phyloP scores from a whole-genome alignment of 73 alveolate genomes.

The Paramecium sonneborni region DNA sequence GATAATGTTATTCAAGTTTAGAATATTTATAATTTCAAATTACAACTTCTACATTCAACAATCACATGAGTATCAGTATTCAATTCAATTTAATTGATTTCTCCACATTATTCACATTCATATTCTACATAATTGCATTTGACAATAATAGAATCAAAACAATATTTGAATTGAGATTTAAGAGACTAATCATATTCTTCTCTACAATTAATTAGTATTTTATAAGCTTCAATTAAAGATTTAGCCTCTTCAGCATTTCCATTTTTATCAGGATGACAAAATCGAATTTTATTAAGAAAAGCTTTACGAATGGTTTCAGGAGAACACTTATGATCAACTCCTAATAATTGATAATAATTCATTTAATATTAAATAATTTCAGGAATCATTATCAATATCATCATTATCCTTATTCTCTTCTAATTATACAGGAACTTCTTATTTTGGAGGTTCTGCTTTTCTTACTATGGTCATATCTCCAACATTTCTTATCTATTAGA shows the following conservation, averaged over 20 bases:
- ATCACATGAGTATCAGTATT: background rate
- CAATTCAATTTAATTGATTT: background rate
- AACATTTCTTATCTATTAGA: background rate
- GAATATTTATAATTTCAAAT: conserved; percentile 13
- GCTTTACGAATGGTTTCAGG: background rate
- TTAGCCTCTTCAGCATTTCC: no score
- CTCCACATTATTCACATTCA: conserved; percentile 22
- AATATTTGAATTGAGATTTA: background rate
- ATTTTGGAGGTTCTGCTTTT: conserved; percentile 38
- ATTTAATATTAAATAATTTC: background rate
- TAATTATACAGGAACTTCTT: background rate
- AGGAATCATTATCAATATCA: conserved; percentile 29
- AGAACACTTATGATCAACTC: background rate
- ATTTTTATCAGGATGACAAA: conserved; percentile 8
- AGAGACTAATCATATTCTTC: background rate
- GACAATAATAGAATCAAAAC: background rate
- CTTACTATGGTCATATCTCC: background rate
- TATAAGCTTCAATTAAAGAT: no score
- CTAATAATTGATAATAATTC: conserved; percentile 25
- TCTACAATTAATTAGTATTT: background rate
- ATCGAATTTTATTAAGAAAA: background rate
- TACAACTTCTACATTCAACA: conserved; percentile 9
- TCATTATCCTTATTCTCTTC: conserved; percentile 1
- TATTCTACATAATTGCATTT: background rate
- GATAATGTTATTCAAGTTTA: no score